phyloP scores from a whole-genome alignment of 2,329 filamentous ascomycete genomes.

The Drechslerella dactyloides region DNA sequence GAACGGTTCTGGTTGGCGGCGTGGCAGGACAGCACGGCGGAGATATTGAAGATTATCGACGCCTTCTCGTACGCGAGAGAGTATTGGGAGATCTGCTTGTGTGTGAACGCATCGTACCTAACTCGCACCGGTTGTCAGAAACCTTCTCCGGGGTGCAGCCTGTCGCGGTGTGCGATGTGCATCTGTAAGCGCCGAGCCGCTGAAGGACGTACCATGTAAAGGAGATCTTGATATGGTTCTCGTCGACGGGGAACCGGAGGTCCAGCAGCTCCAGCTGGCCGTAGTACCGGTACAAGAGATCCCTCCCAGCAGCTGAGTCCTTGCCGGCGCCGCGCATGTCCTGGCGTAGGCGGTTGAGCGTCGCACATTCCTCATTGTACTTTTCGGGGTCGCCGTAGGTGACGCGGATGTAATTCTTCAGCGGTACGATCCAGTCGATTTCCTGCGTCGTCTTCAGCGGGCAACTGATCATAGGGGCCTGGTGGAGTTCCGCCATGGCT shows the following conservation, averaged over 20 bases:
- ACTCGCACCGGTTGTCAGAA: conserved; percentile 52
- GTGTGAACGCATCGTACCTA: conserved; percentile 99
- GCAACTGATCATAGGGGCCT: conserved; percentile 51
- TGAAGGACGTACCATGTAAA: conserved; percentile 80
- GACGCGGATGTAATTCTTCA: conserved; percentile 90
- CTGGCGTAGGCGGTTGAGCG: conserved; percentile 91
- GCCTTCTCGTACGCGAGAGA: conserved; percentile 97
- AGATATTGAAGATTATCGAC: conserved; percentile 99
- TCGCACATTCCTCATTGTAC: conserved; percentile 93
- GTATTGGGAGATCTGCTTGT: conserved; percentile 95
- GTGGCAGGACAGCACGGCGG: conserved; percentile 93
- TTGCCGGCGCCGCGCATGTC: conserved; percentile 98
- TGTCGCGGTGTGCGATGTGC: background rate
- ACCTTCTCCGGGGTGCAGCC: background rate
- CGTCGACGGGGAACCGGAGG: conserved; percentile 92
- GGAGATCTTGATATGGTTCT: conserved; percentile 98
- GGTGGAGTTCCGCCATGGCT: conserved; percentile 49
- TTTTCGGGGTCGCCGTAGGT: conserved; percentile 96
- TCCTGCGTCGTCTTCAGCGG: conserved; percentile 77
- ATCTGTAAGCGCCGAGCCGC: conserved; percentile 19
- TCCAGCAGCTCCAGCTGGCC: conserved; percentile 95
- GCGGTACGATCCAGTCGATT: conserved; percentile 93
- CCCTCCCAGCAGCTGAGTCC: conserved; percentile 90
- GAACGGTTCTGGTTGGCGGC: conserved; percentile 89
- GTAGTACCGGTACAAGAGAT: conserved; percentile 95